These are phyloP conservation scores for Chlorociboria aeruginascens DNA, from an alignment of 495 filamentous ascomycete species.

Conservation along the genomic window DNA sequence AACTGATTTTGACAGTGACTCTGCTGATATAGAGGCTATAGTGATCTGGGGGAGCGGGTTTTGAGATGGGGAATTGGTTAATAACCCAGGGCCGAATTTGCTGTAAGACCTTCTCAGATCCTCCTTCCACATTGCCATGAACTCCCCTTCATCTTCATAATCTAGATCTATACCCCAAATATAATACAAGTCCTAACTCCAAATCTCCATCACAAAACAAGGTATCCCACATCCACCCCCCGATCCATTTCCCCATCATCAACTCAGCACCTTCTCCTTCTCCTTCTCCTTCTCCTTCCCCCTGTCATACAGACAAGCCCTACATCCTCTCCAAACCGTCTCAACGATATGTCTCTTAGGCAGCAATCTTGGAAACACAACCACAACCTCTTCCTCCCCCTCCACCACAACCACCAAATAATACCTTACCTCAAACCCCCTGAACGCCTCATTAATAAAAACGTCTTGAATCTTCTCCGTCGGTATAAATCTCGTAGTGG, in stretches of 20 bases:
- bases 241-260: neutral
- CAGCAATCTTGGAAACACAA: conserved; percentile 81
- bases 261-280: neutral
- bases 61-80: too few species aligned
- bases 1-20: too few species aligned
- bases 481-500: conserved; percentile 82
- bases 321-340: conserved; percentile 71
- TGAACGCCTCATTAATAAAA: conserved; percentile 90
- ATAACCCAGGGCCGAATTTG: too few species aligned
- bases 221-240: neutral
- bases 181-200: too few species aligned
- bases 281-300: conserved; percentile 25
- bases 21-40: too few species aligned
- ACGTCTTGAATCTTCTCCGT: conserved; percentile 85
- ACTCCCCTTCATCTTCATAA: too few species aligned
- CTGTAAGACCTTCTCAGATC: too few species aligned
- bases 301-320: conserved; percentile 64
- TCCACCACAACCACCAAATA: conserved; percentile 87
- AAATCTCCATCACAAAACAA: neutral
- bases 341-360: conserved; percentile 61
- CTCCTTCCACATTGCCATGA: too few species aligned
- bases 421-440: conserved; percentile 81
- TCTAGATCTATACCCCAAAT: too few species aligned
- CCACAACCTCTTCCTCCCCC: conserved; percentile 76
- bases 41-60: too few species aligned